These are phyloP conservation scores for Suhomyces guaymorum DNA, from an alignment of 1,139 yeast species.

Conservation along the genomic window DNA sequence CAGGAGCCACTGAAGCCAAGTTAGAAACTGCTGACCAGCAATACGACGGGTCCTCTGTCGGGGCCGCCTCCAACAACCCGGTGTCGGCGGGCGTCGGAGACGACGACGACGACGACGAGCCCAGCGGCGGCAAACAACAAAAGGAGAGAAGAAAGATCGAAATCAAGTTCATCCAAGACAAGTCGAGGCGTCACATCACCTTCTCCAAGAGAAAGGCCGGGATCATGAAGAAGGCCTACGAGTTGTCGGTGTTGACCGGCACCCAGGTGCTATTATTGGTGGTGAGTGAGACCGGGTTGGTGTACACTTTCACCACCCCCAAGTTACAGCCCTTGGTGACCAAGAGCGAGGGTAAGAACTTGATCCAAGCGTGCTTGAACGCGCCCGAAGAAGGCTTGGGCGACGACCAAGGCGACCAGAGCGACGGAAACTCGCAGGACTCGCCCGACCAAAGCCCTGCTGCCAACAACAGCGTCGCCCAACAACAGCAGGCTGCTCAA, in stretches of 20 bases:
- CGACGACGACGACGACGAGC: constrained; percentile 74
- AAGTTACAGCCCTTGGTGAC: constrained; percentile 96
- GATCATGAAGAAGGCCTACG: constrained; percentile 98
- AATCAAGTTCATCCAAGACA: constrained; percentile 94
- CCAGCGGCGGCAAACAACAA: constrained; percentile 50
- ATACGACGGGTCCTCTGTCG: constrained; percentile 20
- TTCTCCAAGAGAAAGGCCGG: constrained; percentile 98
- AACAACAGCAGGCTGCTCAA: constrained; percentile 25
- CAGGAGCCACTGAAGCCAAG: constrained; percentile 39
- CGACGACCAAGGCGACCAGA: constrained; percentile 66
- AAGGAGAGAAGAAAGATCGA: constrained; percentile 96
- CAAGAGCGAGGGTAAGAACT: constrained; percentile 93
- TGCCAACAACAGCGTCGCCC: constrained; percentile 35
- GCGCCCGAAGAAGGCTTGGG: constrained; percentile 76
- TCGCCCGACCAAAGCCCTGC: constrained; percentile 45
- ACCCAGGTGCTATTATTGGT: constrained; percentile 93
- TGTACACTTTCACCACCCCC: constrained; percentile 98
- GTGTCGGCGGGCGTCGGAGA: constrained; percentile 33
- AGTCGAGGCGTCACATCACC: constrained; percentile 95
- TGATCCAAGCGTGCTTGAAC: constrained; percentile 94
- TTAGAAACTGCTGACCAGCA: constrained; percentile 40
- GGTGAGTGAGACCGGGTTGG: constrained; percentile 95
- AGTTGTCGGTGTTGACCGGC: constrained; percentile 91
- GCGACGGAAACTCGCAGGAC: constrained; percentile 50
- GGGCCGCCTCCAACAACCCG: constrained; percentile 23